Evolutionary conservation across 2,329 filamentous ascomycete species (phyloP), one percentile per base, ranked within the genome.

Genomic region (Colletotrichum sp.): DNA sequence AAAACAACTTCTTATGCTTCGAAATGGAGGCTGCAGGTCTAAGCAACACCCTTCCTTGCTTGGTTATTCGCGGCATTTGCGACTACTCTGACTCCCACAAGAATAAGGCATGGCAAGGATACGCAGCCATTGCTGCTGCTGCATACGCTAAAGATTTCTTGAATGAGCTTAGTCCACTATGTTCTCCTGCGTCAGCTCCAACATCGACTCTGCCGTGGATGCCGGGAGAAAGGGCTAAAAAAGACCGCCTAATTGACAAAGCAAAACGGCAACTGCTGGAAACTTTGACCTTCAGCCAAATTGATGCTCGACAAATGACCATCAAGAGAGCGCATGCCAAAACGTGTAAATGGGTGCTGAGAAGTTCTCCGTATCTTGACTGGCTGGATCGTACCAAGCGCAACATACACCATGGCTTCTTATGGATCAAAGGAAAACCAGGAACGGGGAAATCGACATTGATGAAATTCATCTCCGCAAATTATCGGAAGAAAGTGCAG

Each of bases 51-150:
- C 79, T 81, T 52, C 81, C 80, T 1, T 84, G 82, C 32, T 71
- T 84, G 2, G 81, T 83, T 8, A 81, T 85, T 55, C 79, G 82
- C 7, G 83, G 83, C 1, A 83, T 85, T 60, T 84, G 80, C 68
- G 82, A 85, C 77, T 85, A 85, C 39, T 79, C 82, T 1, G 83
- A 85, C 61, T 79, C 80, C 1, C 82, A 83, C 57, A 84, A 83
- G 60, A 81, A 82, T 36, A 79, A 82, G 9, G 34, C 68, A 1
- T 84, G 81, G 82, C 82, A 83, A 60, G 74, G 78, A 6, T 84
- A 81, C 78, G 79, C 82, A 8, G 79, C 82, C 5, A 80, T 81
- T 60, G 73, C 77, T 21, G 82, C 82, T 12, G 82, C 82, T 8
- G 82, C 79, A 24, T 84, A 81, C 69, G 78, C 80, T 0, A 82